Percentiles rank a stretch among this genome's conserved stretches.
phyloP scores from a whole-genome alignment of 148 eudicot species.

The Camellia lanceoleosa region DNA sequence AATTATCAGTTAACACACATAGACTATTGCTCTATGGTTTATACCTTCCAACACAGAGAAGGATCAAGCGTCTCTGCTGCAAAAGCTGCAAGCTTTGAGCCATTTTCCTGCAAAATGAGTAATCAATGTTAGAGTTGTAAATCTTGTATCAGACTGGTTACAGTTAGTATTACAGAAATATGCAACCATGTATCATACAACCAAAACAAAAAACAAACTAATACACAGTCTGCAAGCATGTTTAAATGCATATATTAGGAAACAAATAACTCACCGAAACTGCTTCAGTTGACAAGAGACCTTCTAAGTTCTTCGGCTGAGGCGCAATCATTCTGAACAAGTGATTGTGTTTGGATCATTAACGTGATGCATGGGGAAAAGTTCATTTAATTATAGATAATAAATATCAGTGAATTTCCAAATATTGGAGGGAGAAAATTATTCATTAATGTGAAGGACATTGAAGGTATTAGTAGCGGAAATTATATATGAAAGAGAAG shows the following conservation, averaged over 20 bases:
- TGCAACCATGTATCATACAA: neutral
- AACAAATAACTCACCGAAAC: conserved; percentile 38
- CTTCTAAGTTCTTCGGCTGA: conserved; percentile 68
- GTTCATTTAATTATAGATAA: no score
- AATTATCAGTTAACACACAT: neutral
- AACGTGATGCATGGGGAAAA: neutral
- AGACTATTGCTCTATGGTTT: neutral
- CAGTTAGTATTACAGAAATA: neutral
- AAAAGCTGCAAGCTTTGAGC: conserved; percentile 72
- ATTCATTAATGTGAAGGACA: neutral
- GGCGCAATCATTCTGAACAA: conserved; percentile 69
- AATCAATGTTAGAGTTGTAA: neutral
- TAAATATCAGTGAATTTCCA: neutral
- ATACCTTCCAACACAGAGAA: conserved; percentile 76
- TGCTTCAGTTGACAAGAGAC: conserved; percentile 60
- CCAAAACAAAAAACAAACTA: neutral
- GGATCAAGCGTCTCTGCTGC: conserved; percentile 42
- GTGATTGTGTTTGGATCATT: neutral
- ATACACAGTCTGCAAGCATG: neutral
- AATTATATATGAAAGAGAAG: neutral
- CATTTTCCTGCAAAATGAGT: conserved; percentile 46
- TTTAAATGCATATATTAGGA: neutral
- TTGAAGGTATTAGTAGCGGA: neutral
- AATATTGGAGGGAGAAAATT: neutral
- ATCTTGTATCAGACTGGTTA: neutral